Evolutionary conservation across 805 yeast species (phyloP), one percentile per base, ranked within the genome.

Genomic region (Lachancea sp.): DNA sequence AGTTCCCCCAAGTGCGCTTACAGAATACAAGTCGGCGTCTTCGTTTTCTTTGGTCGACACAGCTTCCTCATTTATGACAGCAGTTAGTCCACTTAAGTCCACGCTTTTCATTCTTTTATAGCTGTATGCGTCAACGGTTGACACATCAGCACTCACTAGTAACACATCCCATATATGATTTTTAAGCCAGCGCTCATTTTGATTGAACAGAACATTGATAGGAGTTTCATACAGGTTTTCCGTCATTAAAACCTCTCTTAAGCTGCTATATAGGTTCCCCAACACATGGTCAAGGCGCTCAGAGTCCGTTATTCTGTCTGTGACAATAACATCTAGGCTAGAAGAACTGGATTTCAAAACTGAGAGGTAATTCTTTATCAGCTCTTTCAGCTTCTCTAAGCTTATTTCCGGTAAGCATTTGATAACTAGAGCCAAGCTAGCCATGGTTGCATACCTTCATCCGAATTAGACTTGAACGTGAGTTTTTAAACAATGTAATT

Each of bases 1-100:
- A 0, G 99, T 93, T 0, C 99, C 99, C 0, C 99, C 99, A 1
- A 91, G 81, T 0, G 96, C 91, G 22, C 63, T 55, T 4, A 72
- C 70, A 15, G 51, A 46, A 47, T 65, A 71, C 2, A 51, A 44
- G 9, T 59, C 54, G 18, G 55, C 56, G 15, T 54, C 58, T 17
- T 53, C 51, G 2, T 45, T 52, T n/a, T 33, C 25, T 38, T 54
- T 62, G 10, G 30, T 15, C 3, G 17, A 17, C 11, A 18, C 15
- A 17, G 0, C 8, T 12, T 17, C 22, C 30, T 10, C 16, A 15
- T 12, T 26, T 25, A 15, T 16, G 27, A 11, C 4, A 19, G 19
- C 11, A 17, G 9, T 18, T 34, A 10, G 6, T 25, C 7, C 42
- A 26, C 6, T 37, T 17, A 36, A 38, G 16, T 40, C 25, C 22